Conservation (phyloP, 805 yeast genomes). For the Nakazawaea ishiwadae region DNA sequence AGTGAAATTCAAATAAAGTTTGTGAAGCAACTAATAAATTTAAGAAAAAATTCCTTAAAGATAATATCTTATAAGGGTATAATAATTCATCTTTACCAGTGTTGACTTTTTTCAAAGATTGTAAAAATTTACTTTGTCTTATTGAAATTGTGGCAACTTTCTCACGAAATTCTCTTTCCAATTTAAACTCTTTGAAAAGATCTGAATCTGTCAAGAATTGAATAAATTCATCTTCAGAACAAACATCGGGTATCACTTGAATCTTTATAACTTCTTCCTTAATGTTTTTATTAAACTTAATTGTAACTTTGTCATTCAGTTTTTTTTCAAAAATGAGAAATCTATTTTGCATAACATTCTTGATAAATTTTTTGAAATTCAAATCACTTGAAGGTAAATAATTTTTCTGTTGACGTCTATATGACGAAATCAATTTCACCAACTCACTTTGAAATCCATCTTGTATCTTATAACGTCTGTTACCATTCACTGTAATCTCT, state of each 20-base stretch:
- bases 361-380: constrained; percentile 8
- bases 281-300: constrained; percentile 11
- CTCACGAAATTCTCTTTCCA: constrained; percentile 38
- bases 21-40: constrained; percentile 52
- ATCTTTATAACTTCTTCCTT: constrained; percentile 14
- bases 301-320: background rate
- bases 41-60: constrained; percentile 44
- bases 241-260: constrained; percentile 12
- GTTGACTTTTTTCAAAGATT: constrained; percentile 21
- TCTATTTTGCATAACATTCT: constrained; percentile 11
- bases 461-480: constrained; percentile 15
- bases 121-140: constrained; percentile 38
- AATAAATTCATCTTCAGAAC: constrained; percentile 23
- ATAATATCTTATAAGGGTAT: constrained; percentile 35
- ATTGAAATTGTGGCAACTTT: constrained; percentile 47
- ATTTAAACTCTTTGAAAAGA: constrained; percentile 43
- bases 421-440: constrained; percentile 16
- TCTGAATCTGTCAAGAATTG: constrained; percentile 36
- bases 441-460: constrained; percentile 20
- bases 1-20: constrained; percentile 45
- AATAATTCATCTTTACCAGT: constrained; percentile 4
- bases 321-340: constrained; percentile 10
- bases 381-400: constrained; percentile 14
- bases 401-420: constrained; percentile 14
- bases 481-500: constrained; percentile 12